These are phyloP conservation scores for Aspergillus arachidicola DNA, from an alignment of 2,329 filamentous ascomycete species.

Conservation along the genomic window DNA sequence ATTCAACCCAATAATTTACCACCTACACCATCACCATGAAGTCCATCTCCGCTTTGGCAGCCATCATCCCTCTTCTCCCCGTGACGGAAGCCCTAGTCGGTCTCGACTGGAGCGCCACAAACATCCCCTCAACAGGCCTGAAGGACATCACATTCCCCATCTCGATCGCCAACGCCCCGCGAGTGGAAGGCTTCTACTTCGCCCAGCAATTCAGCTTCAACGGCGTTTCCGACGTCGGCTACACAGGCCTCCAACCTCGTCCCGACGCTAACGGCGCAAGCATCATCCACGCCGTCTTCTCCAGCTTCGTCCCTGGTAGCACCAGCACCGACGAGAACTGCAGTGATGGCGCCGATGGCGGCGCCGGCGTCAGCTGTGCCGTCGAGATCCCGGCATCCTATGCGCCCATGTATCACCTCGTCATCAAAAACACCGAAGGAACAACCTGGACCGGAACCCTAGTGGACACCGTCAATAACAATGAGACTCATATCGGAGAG, in stretches of 20 bases:
- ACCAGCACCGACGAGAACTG: conserved; percentile 28
- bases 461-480: conserved; percentile 24
- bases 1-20: neutral
- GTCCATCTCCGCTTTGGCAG: conserved; percentile 9
- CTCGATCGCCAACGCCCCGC: conserved; percentile 21
- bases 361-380: conserved; percentile 29
- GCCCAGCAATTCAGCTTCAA: conserved; percentile 32
- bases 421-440: conserved; percentile 25
- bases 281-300: conserved; percentile 35
- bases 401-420: conserved; percentile 22
- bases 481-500: conserved; percentile 27
- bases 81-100: conserved; percentile 18
- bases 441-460: conserved; percentile 33
- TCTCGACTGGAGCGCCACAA: conserved; percentile 17
- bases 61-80: conserved; percentile 12
- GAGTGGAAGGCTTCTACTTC: conserved; percentile 30
- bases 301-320: conserved; percentile 32
- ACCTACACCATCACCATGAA: conserved; percentile 16
- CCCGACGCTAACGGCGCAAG: conserved; percentile 17
- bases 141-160: conserved; percentile 29
- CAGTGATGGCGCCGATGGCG: conserved; percentile 31
- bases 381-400: conserved; percentile 27
- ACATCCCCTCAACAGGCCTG: conserved; percentile 16
- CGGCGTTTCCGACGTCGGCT: conserved; percentile 25
- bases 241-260: conserved; percentile 33